Base-by-base conservation (phyloP, 2,329 filamentous ascomycete species). In the Microdochium trichocladiopsis region DNA sequence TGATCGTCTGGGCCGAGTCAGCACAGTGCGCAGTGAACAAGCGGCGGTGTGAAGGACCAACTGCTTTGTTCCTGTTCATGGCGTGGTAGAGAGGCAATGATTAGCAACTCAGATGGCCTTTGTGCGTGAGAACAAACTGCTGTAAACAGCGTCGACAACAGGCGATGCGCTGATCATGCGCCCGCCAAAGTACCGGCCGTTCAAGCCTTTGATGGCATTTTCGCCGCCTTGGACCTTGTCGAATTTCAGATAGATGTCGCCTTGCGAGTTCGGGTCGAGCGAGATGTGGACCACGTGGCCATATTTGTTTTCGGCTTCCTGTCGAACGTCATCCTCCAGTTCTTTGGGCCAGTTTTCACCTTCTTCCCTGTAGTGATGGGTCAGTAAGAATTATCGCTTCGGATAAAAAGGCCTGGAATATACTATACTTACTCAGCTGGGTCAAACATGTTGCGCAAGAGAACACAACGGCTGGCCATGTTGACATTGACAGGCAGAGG, bases 231-330 rank as follows among this genome's bases (percentile, higher is more conserved):
- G 84, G 57, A 97, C 89, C 65, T 90, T 88, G 72, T 96, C 91
- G 75, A 99, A 99, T 72, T 99, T 99, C 70, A 99, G 85, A 72
- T 96, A 99, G 63, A 99, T 93, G 68, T 99, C 94, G 72, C 94
- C 94, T 70, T 88, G 84, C 48, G 91, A 94, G 74, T 95, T 95
- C 60, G 88, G 84, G 76, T 97, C 93, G 72, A 96, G 82, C 62
- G 91, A 83, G 72, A 97, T 95, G 83, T 99, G 94, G 70, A 97
- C 91, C 64, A 99, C 93, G 63, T 93, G 89, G 66, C 94, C 94
- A 77, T 97, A 99, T 78, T 94, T 95, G 63, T 84, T 80, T 75
- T 95, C 89, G 69, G 93, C 96, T 77, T 99, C 94, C 64, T 83
- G 79, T 71, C 88, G 87, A 67, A 99, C 89, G 66, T 99, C 94